Evolutionary conservation across 2,329 filamentous ascomycete species (phyloP), one percentile per base, ranked within the genome.

Genomic region (Grosmannia serpens): DNA sequence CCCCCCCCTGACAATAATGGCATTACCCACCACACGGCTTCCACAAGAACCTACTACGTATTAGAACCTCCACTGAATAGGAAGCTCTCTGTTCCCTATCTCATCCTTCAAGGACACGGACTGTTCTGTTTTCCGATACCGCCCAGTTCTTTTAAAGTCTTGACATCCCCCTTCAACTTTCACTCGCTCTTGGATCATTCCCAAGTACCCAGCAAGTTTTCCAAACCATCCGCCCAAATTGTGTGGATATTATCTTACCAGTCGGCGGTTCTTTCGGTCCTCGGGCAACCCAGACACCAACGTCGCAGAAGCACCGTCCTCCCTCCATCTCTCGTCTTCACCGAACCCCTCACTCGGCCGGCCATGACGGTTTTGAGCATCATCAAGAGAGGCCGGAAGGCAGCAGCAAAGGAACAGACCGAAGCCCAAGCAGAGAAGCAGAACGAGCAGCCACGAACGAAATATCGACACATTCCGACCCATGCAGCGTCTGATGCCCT

Each of bases 401-500:
- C 80, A 57, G 78, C 80, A 62, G 33, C 33, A 35, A 15, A 38
- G 35, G 17, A 20, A 15, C 35, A 35, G 33, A 2, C 70, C 49
- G 76, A 78, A 63, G 75, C 31, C 31, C 31, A 77, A 64, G 70
- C 75, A 46, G 75, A 77, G 56, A 66, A 70, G 24, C 15, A 49
- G 24, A 24, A 41, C 17, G 29, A 74, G 57, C n/a, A 29, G 31
- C 20, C 57, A 8, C 46, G 52, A 17, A 62, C 70, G n/a, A 74
- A 78, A 15, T 85, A 86, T 69, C 77, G 72, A 56, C 83, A 86
- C 66, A 69, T 83, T 24, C 81, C 82, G n/a, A 84, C 74, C 17
- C 83, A 86, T 66, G 83, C 83, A 31, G 80, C 80, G 52, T 67
- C 74, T 15, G 82, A 86, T 68, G 81, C 82, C 50, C 69, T 84